These are phyloP conservation scores for Ophiostoma triangulosporum DNA, from an alignment of 2,329 filamentous ascomycete species.

Conservation along the genomic window DNA sequence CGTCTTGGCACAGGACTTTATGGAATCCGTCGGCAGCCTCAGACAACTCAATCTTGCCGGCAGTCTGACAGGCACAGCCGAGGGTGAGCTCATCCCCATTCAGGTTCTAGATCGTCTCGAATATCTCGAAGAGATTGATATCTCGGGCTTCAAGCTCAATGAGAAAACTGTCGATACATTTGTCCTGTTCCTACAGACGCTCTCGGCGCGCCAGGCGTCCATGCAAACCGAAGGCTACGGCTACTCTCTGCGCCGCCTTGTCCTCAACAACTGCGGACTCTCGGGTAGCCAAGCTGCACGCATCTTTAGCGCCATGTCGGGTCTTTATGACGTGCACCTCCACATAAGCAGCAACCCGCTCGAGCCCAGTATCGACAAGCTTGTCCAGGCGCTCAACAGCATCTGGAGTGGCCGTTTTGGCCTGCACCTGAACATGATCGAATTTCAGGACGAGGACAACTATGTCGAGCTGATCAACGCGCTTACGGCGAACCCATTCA, in stretches of 20 bases:
- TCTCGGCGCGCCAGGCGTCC: conserved; percentile 8
- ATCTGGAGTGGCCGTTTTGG: conserved; percentile 33
- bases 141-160: conserved; percentile 35
- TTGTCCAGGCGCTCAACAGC: conserved; percentile 33
- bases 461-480: conserved; percentile 38
- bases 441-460: conserved; percentile 37
- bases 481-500: conserved; percentile 34
- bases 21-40: conserved; percentile 30
- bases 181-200: conserved; percentile 28
- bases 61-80: conserved; percentile 32
- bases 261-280: conserved; percentile 38
- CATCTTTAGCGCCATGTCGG: conserved; percentile 35
- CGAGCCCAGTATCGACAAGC: conserved; percentile 36
- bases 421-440: conserved; percentile 43
- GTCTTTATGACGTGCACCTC: conserved; percentile 33
- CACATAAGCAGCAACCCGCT: conserved; percentile 39
- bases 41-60: conserved; percentile 36
- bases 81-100: conserved; percentile 33
- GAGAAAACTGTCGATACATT: conserved; percentile 33
- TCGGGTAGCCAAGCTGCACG: conserved; percentile 35
- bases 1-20: conserved; percentile 30
- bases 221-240: conserved; percentile 8
- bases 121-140: conserved; percentile 38
- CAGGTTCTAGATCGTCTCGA: conserved; percentile 28
- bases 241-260: conserved; percentile 24